These are phyloP conservation scores for Symbiodinium natans DNA, from an alignment of 73 alveolate species.

Conservation along the genomic window DNA sequence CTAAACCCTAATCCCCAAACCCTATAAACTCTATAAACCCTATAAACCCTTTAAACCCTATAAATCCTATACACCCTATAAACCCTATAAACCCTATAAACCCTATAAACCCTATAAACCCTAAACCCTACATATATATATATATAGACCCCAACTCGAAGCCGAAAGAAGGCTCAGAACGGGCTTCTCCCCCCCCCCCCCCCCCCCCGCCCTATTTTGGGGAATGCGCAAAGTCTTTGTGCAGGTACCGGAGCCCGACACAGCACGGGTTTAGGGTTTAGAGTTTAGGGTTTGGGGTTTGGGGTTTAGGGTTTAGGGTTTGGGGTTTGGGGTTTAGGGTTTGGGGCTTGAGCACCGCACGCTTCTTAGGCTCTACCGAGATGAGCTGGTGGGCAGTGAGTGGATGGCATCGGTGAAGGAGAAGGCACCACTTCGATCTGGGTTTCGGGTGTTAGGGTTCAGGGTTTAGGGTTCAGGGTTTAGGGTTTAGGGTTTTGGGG, in stretches of 20 bases:
- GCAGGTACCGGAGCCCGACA: no score
- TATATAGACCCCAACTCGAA: background rate
- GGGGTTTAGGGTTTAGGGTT: background rate
- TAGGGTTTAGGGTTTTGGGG: background rate
- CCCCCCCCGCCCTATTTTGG: no score
- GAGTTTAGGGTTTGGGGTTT: background rate
- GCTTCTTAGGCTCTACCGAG: background rate
- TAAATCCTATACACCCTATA: no score
- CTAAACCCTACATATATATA: background rate
- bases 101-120: background rate
- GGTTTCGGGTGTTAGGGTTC: no score
- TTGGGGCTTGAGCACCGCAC: no score
- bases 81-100: background rate
- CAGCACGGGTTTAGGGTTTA: background rate
- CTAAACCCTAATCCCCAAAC: background rate
- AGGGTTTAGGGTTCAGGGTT: no score
- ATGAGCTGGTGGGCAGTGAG: slow-evolving; percentile 8
- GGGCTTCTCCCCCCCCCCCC: no score
- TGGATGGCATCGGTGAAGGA: slow-evolving; percentile 80
- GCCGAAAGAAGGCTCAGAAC: no score
- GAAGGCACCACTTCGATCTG: slow-evolving; percentile 55
- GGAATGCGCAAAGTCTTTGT: no score
- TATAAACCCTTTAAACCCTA: background rate
- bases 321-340: background rate
- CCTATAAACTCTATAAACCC: background rate